Base-by-base conservation (phyloP, 805 yeast genomes). In the Blastobotrys parvus region DNA sequence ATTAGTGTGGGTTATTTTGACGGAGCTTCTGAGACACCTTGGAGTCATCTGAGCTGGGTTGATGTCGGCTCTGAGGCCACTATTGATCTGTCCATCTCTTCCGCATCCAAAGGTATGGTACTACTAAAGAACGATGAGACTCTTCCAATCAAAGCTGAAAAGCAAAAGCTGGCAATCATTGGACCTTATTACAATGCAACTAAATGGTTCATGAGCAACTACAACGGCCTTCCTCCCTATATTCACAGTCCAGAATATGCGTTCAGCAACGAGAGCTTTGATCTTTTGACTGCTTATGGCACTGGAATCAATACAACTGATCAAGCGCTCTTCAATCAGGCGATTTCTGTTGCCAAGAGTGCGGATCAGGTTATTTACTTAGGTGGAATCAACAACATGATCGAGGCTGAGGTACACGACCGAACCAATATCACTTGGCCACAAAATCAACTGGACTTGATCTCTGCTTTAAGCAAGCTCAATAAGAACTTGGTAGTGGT, bases 161-260 rank as follows among this genome's bases (percentile, higher is more conserved):
- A n/a, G n/a, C 37, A 31, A 21, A 45, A 38, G 22, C 20, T 42
- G 16, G 48, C 48, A 4, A 21, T 45, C 8, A 25, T 45, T 3
- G 48, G 48, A 2, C 48, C 48, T 11, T 45, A 27, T 25, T 45
- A 45, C 19, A 41, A 41, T 16, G 48, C 48, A 16, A 41, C 48
- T 11, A 16, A 11, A 11, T 35, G 29, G 22, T 8, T 45, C 25
- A 42, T 30, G 30, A 43, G 48, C 16, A 45, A 45, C 36, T 45
- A 45, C 25, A 17, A 19, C 13, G 48, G 48, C 3, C 20, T n/a
- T 3, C 43, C 48, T 7, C 41, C 41, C 4, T 42, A 33, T 16
- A 13, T 45, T 23, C 18, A 27, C 8, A 36, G 40, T 18, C 48
- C 48, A 19, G 30, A 38, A 13, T 22, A 38, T 8, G 48, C 40